Evolutionary conservation across 176 grass and related monocot species (phyloP), one percentile per base, ranked within the genome.

Genomic region (Poa annua): DNA sequence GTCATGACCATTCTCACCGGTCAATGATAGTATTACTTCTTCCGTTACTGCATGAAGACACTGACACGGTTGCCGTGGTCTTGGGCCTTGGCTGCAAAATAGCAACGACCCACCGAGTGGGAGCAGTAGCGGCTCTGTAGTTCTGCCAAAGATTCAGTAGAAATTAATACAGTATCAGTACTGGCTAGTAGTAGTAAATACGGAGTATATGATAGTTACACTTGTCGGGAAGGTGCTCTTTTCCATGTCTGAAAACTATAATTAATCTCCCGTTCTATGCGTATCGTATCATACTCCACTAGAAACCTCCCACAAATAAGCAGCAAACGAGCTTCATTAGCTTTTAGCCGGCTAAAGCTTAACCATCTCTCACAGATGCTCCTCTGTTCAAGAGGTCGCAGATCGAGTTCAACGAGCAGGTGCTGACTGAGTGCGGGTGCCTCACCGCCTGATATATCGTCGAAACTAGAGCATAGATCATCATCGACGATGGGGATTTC

Each of bases 21-120:
- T 29, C 29, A 29, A 29, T 29, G 29, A 29, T 29, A n/a, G n/a
- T n/a, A 29, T 29, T 29, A 29, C 29, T 29, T 29, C 29, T 29
- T 29, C 64, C 36, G 64, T 36, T 66, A 32, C 33, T 66, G 64
- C 64, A 36, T 36, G 64, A 66, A 32, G 33, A 38, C 63, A 19
- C 63, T 66, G 63, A 66, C 64, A 66, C 64, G 64, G 33, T 66
- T 20, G 63, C 63, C 8, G 61, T 4, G 59, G 59, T 24, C 55
- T 57, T n/a, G 17, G 44, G 44, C 9, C 21, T 59, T 29, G 59
- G 60, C 60, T 63, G 14, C 62, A 34, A 65, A 1, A 64, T 7
- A 26, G 12, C 16, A 34, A 64, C 8, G 61, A 32, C 62, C 5
- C 29, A 29, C 26, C 44, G 12, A 45, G 44, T 45, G 44, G 44